These are phyloP conservation scores for Pseudozyma pruni DNA, from an alignment of 1,284 basidiomycete species.

Conservation along the genomic window DNA sequence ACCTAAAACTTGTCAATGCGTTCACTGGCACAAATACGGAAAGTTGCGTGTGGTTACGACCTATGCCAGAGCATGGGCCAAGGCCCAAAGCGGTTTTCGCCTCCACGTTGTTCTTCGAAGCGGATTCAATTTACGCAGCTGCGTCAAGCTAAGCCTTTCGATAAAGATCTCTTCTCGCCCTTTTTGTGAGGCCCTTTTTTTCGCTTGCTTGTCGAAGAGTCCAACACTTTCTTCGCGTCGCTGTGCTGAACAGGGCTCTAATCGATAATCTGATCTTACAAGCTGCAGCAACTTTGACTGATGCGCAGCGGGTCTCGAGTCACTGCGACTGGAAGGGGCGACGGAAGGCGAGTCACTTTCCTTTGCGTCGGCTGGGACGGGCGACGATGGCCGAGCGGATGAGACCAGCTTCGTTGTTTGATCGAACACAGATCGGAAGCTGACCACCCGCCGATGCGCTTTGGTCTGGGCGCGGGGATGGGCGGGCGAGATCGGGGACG, in stretches of 20 bases:
- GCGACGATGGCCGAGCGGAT: constrained; percentile 20
- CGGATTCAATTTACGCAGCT: background rate
- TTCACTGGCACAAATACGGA: no score
- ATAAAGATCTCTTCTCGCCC: constrained; percentile 18
- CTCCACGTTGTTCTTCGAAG: background rate
- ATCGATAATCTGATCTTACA: constrained; percentile 28
- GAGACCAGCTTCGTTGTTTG: constrained; percentile 2
- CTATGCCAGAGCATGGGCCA: constrained; percentile 20
- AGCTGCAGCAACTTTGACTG: constrained; percentile 6
- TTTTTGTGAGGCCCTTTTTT: constrained; percentile 2
- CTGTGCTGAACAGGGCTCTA: background rate
- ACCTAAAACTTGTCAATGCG: no score
- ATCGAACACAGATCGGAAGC: constrained; percentile 19
- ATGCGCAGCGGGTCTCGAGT: background rate
- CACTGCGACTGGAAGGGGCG: background rate
- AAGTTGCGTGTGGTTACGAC: constrained; percentile 12
- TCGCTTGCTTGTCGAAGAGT: background rate
- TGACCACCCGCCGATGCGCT: background rate
- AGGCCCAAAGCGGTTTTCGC: no score
- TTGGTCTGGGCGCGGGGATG: background rate
- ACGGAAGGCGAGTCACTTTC: constrained; percentile 7
- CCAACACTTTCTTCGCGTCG: constrained; percentile 6
- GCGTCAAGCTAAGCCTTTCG: constrained; percentile 30
- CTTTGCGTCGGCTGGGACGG: constrained; percentile 16
- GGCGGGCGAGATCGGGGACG: constrained; percentile 12